Evolutionary conservation across 495 filamentous ascomycete species (phyloP), one percentile per base, ranked within the genome.

Genomic region (Hypomontagnella monticulosa): DNA sequence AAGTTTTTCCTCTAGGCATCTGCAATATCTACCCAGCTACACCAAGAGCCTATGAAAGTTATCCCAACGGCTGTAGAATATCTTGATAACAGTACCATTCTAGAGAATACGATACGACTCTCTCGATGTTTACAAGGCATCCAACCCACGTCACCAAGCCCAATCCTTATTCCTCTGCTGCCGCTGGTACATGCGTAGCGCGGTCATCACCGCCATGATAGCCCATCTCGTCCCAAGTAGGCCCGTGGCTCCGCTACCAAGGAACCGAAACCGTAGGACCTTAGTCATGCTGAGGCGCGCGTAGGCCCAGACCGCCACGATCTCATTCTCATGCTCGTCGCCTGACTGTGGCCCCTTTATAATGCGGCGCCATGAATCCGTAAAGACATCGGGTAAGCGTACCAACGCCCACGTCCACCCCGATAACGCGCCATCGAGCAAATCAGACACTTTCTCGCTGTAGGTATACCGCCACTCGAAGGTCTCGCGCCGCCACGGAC

Each of bases 401-500:
- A 67, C 48, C 2, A 71, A 53, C 48, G 62, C 58, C 69, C 61
- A 68, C 2, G 62, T 61, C 69, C 61, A 68, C 2, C 69, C 69
- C 4, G 40, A 4, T n/a, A 16, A 15, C 41, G 61, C 51, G 41
- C 49, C 51, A 12, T 49, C 38, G 9, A 61, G 50, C n/a, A 61
- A 61, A 1, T n/a, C n/a, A 1, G 56, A 11, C 0, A 68, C 41
- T 0, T 50, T 56, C 15, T 50, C 55, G n/a, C 64, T 51, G 46
- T 36, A n/a, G n/a, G 41, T 61, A 41, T 66, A 57, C 11, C 50
- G 56, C 69, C 69, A 71, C 38, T 68, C 69, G 30, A 71, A 71
- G 8, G 40, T 32, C 57, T 71, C 69, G 19, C 51, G 60, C 16
- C 47, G 36, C 50, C 23, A 36, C n/a, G 16, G 36, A 7, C 4